Base-by-base conservation (phyloP, 1,284 basidiomycete genomes). In the Agroathelia rolfsii region DNA sequence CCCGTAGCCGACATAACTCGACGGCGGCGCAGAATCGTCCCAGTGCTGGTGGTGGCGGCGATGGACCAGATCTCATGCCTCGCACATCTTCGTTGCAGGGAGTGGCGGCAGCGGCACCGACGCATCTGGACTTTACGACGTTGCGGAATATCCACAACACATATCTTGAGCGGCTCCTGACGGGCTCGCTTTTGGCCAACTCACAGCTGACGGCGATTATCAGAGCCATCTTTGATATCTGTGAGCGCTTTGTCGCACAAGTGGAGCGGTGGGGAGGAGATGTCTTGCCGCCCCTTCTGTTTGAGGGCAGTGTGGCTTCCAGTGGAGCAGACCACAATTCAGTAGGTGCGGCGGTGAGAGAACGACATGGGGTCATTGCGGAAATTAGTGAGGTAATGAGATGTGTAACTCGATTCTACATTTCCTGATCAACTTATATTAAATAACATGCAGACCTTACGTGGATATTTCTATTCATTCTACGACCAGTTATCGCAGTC, bases 211-310 rank as follows among this genome's bases (percentile, higher is more conserved):
- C 77, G 5, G 54, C 69, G 2, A 71, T 77, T 26, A 61, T 89
- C 19, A 72, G 77, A 9, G 65, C 74, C 25, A 76, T 92, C 34
- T 62, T 93, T 32, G 83, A 87, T 41, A 64, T 79, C 3, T 93
- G 87, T 51, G 84, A 86, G 49, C 68, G 76, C 6, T 88, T 94
- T 47, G 81, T 80, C 10, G 84, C 76, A 6, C 72, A 86, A 37
- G 72, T 92, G 0, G 88, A 92, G 54, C 61, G 87, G 29, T 94
- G 89, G 89, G 85, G 85, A n/a, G 89, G 87, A 0, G 87, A 93
- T 48, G 74, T 93, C 3, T 60, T 93, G 1, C 89, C 89, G 7
- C 83, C 80, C 0, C 61, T 92, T 25, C 56, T 92, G 24, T 77
- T 76, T 40, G 87, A 89, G 46, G 84, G 82, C 15, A 83, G 78